phyloP scores from a whole-genome alignment of 257 asterid genomes.

The Prunella vulgaris region DNA sequence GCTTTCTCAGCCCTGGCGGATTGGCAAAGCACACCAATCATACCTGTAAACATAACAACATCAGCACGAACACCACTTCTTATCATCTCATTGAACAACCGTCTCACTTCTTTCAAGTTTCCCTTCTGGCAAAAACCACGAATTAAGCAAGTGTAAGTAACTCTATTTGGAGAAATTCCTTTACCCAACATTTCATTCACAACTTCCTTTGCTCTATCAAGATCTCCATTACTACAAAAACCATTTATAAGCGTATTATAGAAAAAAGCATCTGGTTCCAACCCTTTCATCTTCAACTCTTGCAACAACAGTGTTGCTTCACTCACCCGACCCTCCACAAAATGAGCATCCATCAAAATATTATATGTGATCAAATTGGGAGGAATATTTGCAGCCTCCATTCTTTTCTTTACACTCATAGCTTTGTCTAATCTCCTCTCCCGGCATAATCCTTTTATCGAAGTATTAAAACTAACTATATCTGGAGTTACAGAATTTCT shows the following conservation, averaged over 20 bases:
- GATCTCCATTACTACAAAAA: constrained; percentile 39
- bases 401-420: constrained; percentile 40
- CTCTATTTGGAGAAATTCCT: constrained; percentile 49
- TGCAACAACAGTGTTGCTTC: constrained; percentile 39
- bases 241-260: constrained; percentile 52
- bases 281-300: constrained; percentile 48
- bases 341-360: constrained; percentile 46
- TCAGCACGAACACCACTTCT: constrained; percentile 53
- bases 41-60: constrained; percentile 44
- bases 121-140: constrained; percentile 55
- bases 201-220: constrained; percentile 45
- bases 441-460: constrained; percentile 59
- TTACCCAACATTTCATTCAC: constrained; percentile 46
- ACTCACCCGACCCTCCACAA: constrained; percentile 39
- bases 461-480: constrained; percentile 52
- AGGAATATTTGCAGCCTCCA: constrained; percentile 40
- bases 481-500: constrained; percentile 35
- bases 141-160: constrained; percentile 56
- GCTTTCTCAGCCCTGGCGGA: constrained; percentile 49
- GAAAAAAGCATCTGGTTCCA: constrained; percentile 42
- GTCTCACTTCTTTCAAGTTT: constrained; percentile 44
- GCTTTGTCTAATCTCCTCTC: constrained; percentile 48
- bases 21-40: constrained; percentile 52
- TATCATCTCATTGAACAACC: constrained; percentile 49
- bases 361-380: constrained; percentile 45